Evolutionary conservation across 2,329 filamentous ascomycete species (phyloP).

Genomic region (Ophiostoma populinum): DNA sequence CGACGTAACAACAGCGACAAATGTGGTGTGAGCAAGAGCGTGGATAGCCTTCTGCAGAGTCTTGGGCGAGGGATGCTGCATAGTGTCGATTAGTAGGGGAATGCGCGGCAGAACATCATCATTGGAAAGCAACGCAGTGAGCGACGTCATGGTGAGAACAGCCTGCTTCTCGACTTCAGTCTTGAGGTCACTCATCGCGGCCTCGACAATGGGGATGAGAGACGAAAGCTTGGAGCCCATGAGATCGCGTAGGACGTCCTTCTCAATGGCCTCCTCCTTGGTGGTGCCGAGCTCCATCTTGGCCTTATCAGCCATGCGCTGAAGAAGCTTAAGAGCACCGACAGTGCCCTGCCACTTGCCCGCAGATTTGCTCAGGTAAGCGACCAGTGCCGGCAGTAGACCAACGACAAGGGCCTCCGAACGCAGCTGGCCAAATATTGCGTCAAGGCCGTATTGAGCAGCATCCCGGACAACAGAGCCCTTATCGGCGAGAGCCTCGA

Average conservation of each 20-base stretch:
- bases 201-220: constrained; percentile 80
- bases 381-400: constrained; percentile 56
- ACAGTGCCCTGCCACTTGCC: constrained; percentile 97
- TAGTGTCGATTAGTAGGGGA: constrained; percentile 79
- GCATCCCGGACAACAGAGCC: constrained; percentile 75
- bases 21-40: constrained; percentile 93
- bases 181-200: constrained; percentile 94
- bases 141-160: constrained; percentile 76
- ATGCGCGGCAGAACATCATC: constrained; percentile 91
- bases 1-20: constrained; percentile 88
- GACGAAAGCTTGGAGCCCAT: constrained; percentile 79
- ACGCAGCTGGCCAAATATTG: constrained; percentile 62
- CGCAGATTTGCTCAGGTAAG: constrained; percentile 66
- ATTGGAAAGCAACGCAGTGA: constrained; percentile 83
- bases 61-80: constrained; percentile 82
- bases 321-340: constrained; percentile 66
- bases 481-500: constrained; percentile 85
- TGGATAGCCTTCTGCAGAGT: constrained; percentile 92
- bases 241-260: constrained; percentile 75
- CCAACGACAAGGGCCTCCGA: constrained; percentile 71
- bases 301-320: constrained; percentile 89
- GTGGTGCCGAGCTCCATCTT: constrained; percentile 63
- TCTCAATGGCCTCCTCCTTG: constrained; percentile 69
- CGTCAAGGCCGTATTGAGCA: constrained; percentile 85
- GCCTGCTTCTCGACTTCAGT: constrained; percentile 74